These are phyloP conservation scores for Stagonosporopsis chrysanthemi DNA, from an alignment of 2,329 filamentous ascomycete species.

Conservation along the genomic window DNA sequence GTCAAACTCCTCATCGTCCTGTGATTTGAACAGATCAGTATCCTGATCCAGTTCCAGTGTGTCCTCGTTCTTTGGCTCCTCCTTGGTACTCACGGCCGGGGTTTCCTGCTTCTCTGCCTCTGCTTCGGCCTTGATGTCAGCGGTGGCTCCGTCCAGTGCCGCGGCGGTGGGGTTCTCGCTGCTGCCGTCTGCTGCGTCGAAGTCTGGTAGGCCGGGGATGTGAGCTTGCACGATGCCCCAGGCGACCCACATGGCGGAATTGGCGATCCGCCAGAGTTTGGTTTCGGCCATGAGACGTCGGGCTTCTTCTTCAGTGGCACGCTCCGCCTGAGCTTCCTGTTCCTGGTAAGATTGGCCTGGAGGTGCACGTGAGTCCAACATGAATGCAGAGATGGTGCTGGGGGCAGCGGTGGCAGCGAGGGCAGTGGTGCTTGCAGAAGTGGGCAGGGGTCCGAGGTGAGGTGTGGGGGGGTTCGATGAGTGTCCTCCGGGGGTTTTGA, in stretches of 20 bases:
- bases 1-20: conserved; percentile 78
- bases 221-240: conserved; percentile 98
- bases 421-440: conserved; percentile 44
- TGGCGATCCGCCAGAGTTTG: conserved; percentile 83
- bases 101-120: conserved; percentile 15
- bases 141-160: conserved; percentile 37
- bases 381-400: conserved; percentile 67
- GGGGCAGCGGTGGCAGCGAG: conserved; percentile 44
- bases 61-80: conserved; percentile 33
- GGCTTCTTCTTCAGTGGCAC: conserved; percentile 71
- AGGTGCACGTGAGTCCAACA: conserved; percentile 70
- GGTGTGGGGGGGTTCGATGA: conserved; percentile 54
- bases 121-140: conserved; percentile 30
- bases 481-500: conserved; percentile 63
- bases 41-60: conserved; percentile 36
- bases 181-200: conserved; percentile 37
- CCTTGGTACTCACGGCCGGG: conserved; percentile 34
- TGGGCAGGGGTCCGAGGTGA: conserved; percentile 38
- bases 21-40: conserved; percentile 55
- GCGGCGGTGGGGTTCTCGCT: conserved; percentile 29
- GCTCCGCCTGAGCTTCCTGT: conserved; percentile 61
- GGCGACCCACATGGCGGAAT: conserved; percentile 89
- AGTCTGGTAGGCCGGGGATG: conserved; percentile 72
- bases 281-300: conserved; percentile 78
- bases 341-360: conserved; percentile 47